Conservation (phyloP, 768 basidiomycete species). For the Lentinula edodes region DNA sequence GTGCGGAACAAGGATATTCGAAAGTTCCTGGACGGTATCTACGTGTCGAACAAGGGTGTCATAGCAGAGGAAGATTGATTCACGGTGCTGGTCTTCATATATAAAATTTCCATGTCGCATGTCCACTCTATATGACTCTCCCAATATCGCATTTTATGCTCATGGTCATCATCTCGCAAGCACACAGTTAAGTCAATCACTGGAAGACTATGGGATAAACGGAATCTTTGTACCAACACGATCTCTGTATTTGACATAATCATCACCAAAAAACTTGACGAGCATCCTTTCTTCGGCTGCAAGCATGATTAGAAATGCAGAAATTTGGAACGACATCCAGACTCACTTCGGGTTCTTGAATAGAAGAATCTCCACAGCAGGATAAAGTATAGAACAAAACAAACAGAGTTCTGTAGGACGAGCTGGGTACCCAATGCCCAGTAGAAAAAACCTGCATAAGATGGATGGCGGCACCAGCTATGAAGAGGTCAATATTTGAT, state of each 20-base stretch:
- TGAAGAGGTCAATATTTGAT: neutral
- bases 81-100: neutral
- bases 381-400: constrained; percentile 56
- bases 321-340: neutral
- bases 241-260: constrained; percentile 72
- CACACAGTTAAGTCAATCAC: neutral
- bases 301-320: constrained; percentile 1
- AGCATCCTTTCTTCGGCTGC: constrained; percentile 80
- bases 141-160: neutral
- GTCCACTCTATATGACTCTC: constrained; percentile 8
- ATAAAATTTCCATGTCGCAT: constrained; percentile 22
- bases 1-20: constrained; percentile 99
- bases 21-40: constrained; percentile 95
- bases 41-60: constrained; percentile 79
- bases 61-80: constrained; percentile 44
- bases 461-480: constrained; percentile 90
- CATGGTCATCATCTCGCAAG: neutral
- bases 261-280: constrained; percentile 84
- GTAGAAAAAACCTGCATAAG: constrained; percentile 96
- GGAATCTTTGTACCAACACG: constrained; percentile 86
- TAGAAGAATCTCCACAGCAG: constrained; percentile 88
- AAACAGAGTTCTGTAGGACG: constrained; percentile 80
- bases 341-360: constrained; percentile 69
- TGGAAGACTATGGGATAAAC: constrained; percentile 54
- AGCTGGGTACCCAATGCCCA: constrained; percentile 96